Conservation (phyloP, 805 yeast genomes). For the Naumovozyma baii region DNA sequence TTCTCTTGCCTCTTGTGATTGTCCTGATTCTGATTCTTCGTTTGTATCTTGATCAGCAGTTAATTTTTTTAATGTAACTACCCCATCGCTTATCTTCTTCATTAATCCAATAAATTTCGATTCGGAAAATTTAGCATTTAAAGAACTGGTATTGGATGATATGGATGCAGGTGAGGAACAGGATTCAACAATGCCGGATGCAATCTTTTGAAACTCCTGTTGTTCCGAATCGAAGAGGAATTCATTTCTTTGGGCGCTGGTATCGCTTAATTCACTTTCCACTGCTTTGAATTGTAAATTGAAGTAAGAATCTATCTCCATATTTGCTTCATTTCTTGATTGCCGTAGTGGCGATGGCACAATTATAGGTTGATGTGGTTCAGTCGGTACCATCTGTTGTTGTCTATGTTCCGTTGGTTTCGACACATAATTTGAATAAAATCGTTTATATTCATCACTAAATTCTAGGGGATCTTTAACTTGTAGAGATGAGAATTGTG, state of each 20-base stretch:
- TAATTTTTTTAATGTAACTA: constrained; percentile 15
- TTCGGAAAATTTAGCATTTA: constrained; percentile 14
- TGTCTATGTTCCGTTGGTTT: neutral
- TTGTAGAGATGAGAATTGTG: constrained; percentile 21
- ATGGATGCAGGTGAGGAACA: constrained; percentile 5
- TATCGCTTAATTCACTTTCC: constrained; percentile 14
- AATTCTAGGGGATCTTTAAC: constrained; percentile 26
- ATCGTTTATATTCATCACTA: constrained; percentile 20
- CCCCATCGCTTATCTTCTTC: constrained; percentile 26
- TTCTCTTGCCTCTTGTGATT: neutral
- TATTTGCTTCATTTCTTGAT: neutral
- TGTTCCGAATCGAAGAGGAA: constrained; percentile 15
- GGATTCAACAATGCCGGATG: constrained; percentile 18
- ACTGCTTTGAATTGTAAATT: constrained; percentile 17
- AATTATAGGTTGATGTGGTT: neutral
- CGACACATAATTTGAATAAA: constrained; percentile 19
- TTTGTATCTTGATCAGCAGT: neutral
- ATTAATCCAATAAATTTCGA: constrained; percentile 26
- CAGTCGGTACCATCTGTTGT: neutral
- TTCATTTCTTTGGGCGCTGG: neutral
- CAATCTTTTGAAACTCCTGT: constrained; percentile 18
- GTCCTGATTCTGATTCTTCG: too few relatives aligned
- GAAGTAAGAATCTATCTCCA: constrained; percentile 8
- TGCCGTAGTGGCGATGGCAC: neutral
- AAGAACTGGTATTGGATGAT: constrained; percentile 6